Base-by-base conservation (phyloP, 2,329 filamentous ascomycete species). In the Aspergillus sergii region DNA sequence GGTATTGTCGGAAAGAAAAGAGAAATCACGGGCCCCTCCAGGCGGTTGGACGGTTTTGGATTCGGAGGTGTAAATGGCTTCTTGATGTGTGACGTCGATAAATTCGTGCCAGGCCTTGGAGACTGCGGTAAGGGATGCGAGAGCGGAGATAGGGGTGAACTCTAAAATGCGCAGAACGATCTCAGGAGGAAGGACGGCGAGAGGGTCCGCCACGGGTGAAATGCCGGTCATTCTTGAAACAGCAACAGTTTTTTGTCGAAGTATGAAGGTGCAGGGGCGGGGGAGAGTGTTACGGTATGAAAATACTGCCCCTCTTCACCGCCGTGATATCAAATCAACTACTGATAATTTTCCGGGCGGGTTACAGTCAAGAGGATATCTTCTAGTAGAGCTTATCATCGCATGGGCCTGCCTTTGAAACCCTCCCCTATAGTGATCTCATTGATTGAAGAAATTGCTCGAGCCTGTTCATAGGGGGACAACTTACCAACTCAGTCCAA, bases 31-130 rank as follows among this genome's bases (percentile, higher is more conserved):
- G 45, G 63, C 46, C 16, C 68, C 66, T 51, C 66, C 66, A 8
- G 57, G 58, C 0, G 76, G 72, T 61, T 72, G 73, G 3, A 45
- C 28, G 1, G 72, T 74, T 68, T 79, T 80, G 12, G 71, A 69
- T 66, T 79, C 78, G 28, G 73, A 69, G n/a, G 71, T 69, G 64
- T 81, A 82, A 63, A 82, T 80, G 6, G 74, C 72, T 50, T 81
- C 76, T 68, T 78, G 77, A 64, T 82, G 79, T 11, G 74, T 76
- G 63, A 75, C 66, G 62, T 81, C 79, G 67, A 81, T 79, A 68
- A 82, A 81, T 16, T 68, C 59, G 63, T 81, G 74, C 80, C 80
- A 81, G 48, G 74, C 71, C 53, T 72, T 73, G 41, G 75, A 78
- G 8, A 73, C 62, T 2, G 70, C 68, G 9, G 75, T 79, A 30